These are phyloP conservation scores for Podospora pseudoanserina DNA, from an alignment of 495 filamentous ascomycete genomes.

Conservation along the genomic window DNA sequence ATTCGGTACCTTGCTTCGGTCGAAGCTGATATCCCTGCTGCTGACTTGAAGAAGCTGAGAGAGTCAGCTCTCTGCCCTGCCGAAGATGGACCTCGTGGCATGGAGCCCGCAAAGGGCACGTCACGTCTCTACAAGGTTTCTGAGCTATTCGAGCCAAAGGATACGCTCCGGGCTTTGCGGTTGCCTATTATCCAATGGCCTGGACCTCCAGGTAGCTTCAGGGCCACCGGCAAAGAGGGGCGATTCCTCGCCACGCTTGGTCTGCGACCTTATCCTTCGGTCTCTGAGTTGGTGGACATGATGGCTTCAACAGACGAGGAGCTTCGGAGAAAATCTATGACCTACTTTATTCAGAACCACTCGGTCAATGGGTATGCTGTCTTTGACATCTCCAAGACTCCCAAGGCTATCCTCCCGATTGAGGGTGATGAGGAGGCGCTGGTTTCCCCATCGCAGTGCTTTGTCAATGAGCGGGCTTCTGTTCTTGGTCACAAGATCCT, in stretches of 20 bases:
- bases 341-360: conserved; percentile 79
- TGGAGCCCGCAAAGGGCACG: conserved; percentile 41
- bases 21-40: conserved; percentile 77
- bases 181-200: conserved; percentile 83
- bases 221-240: conserved; percentile 61
- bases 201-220: conserved; percentile 59
- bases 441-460: conserved; percentile 72
- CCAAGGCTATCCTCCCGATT: conserved; percentile 68
- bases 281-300: conserved; percentile 66
- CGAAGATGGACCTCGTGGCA: conserved; percentile 54
- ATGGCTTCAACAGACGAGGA: conserved; percentile 62
- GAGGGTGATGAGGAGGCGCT: conserved; percentile 59
- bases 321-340: conserved; percentile 62
- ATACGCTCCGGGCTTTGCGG: conserved; percentile 60
- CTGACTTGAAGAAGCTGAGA: conserved; percentile 76
- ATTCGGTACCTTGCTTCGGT: conserved; percentile 92
- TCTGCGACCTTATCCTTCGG: conserved; percentile 63
- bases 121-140: conserved; percentile 68
- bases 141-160: conserved; percentile 82
- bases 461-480: conserved; percentile 69
- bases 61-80: conserved; percentile 76
- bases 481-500: conserved; percentile 79
- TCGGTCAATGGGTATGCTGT: conserved; percentile 68
- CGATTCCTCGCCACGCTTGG: conserved; percentile 70
- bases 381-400: conserved; percentile 54